Conservation (phyloP, 2,329 filamentous ascomycete genomes). For the Sodiomyces alkalinus region DNA sequence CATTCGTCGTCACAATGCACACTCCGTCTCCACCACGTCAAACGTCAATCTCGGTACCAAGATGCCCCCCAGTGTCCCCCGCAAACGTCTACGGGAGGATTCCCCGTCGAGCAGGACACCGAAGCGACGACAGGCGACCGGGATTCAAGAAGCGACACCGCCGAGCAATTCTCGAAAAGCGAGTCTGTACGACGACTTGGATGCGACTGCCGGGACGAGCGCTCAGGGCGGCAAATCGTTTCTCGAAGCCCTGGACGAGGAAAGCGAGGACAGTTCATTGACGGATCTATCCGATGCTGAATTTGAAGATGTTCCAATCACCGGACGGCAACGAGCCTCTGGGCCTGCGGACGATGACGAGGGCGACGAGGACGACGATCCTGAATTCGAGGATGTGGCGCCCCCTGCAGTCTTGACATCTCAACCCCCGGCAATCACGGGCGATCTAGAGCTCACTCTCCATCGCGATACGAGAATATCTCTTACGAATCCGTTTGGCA, state of each 20-base stretch:
- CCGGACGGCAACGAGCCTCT: conserved; percentile 24
- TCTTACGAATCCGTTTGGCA: conserved; percentile 42
- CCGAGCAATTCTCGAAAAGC: conserved; percentile 27
- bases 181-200: conserved; percentile 46
- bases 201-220: conserved; percentile 30
- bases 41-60: conserved; percentile 2
- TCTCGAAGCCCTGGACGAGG: conserved; percentile 27
- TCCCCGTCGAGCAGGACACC: conserved; percentile 10
- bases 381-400: conserved; percentile 45
- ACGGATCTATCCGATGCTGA: conserved; percentile 41
- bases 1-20: background rate
- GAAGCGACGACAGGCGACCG: conserved; percentile 7
- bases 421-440: conserved; percentile 36
- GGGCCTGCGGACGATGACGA: conserved; percentile 12
- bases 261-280: conserved; percentile 31
- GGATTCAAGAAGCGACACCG: conserved; percentile 3
- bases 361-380: conserved; percentile 38
- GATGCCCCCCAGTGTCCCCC: conserved; percentile 55
- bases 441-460: conserved; percentile 62
- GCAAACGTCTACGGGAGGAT: conserved; percentile 43
- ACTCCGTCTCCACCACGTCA: conserved; percentile 1
- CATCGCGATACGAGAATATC: conserved; percentile 42
- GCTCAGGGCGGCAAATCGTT: conserved; percentile 25
- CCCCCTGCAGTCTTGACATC: too few species aligned
- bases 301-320: conserved; percentile 29